Conservation (phyloP, 805 yeast genomes). For the Metschnikowia cubensis region DNA sequence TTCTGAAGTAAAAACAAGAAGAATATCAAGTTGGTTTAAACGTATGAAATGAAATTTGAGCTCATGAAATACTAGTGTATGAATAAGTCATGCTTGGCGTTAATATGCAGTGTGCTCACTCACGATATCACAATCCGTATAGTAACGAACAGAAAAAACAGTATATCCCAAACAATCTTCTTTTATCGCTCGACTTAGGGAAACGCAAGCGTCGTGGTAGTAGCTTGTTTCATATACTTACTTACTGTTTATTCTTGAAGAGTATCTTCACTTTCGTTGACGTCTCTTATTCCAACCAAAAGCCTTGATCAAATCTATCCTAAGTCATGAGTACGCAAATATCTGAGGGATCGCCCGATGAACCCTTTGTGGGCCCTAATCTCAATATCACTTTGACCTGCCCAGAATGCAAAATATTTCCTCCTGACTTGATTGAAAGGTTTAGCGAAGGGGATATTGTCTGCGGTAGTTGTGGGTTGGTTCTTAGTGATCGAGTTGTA, state of each 20-base stretch:
- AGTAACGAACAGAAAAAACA: neutral
- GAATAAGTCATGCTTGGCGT: neutral
- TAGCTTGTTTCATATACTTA: neutral
- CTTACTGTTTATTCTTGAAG: neutral
- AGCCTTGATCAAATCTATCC: neutral
- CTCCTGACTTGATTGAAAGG: constrained; percentile 92
- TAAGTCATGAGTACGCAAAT: constrained; percentile 11
- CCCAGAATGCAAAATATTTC: constrained; percentile 93
- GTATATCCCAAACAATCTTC: neutral
- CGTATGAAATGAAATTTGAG: neutral
- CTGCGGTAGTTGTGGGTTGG: constrained; percentile 96
- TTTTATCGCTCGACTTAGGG: neutral
- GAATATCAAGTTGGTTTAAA: neutral
- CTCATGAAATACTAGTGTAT: neutral
- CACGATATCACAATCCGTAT: neutral
- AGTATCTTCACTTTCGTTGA: neutral
- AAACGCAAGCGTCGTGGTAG: neutral
- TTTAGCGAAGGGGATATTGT: constrained; percentile 97
- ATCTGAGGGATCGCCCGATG: constrained; percentile 17
- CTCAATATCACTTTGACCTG: constrained; percentile 86
- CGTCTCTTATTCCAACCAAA: neutral
- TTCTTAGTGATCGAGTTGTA: constrained; percentile 84
- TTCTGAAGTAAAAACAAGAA: neutral
- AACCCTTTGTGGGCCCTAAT: constrained; percentile 61
- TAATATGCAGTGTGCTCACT: constrained; percentile 3